phyloP scores from a whole-genome alignment of 176 grass and related monocot species.

The Paspalum notatum region DNA sequence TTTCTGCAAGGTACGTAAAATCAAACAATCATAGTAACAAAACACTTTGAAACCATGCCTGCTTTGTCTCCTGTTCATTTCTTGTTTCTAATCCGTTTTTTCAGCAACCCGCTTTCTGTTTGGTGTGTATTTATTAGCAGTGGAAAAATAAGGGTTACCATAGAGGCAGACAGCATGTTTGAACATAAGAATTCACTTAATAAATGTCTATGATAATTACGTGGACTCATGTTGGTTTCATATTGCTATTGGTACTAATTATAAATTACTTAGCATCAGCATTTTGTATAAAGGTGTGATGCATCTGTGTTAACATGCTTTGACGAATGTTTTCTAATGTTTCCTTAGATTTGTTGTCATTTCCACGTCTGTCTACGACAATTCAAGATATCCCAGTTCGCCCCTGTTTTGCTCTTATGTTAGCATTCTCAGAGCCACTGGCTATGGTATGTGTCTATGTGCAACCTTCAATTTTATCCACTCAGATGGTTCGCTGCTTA shows the following conservation, averaged over 20 bases:
- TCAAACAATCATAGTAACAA: not conserved
- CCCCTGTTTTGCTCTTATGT: conserved; percentile 90
- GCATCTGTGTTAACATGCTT: not conserved
- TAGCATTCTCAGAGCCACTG: conserved; percentile 86
- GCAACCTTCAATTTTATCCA: not conserved
- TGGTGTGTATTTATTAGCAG: not conserved
- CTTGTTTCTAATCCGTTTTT: not conserved
- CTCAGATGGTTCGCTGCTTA: not conserved
- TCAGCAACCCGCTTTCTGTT: not conserved
- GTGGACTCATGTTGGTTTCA: not conserved
- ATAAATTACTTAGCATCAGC: not conserved
- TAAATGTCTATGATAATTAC: conserved; percentile 5
- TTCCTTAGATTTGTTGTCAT: conserved; percentile 70
- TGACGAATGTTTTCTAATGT: not conserved
- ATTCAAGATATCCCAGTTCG: conserved; percentile 70
- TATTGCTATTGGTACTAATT: not conserved
- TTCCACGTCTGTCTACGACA: conserved; percentile 57
- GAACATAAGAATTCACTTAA: not conserved
- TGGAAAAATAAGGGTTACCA: not conserved
- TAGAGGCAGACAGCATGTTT: not conserved
- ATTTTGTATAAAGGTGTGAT: not conserved
- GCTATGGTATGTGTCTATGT: conserved; percentile 66
- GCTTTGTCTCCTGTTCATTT: not conserved
- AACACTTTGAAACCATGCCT: not conserved
- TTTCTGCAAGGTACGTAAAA: conserved; percentile 9